Evolutionary conservation across 1,139 yeast species (phyloP).

Genomic region (Suhomyces terraborum): DNA sequence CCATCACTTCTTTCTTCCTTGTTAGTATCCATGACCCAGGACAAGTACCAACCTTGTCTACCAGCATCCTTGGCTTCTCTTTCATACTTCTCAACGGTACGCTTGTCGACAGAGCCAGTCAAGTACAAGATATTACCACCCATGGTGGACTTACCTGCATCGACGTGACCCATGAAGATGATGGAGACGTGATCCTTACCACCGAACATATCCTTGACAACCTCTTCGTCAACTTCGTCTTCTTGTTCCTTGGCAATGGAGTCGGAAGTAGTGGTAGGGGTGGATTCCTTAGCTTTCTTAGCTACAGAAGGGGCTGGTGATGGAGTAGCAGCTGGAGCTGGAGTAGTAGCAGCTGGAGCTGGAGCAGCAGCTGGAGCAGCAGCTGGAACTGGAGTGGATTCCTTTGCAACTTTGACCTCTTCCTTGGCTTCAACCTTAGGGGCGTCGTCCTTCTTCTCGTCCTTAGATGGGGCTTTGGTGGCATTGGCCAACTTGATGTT

Average conservation of each 20-base stretch:
- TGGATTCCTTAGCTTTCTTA: slow-evolving; percentile 21
- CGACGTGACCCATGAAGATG: slow-evolving; percentile 99
- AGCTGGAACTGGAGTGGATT: slow-evolving; percentile 19
- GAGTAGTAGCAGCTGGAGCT: slow-evolving; percentile 21
- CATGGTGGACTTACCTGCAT: slow-evolving; percentile 99
- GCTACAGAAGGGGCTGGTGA: slow-evolving; percentile 19
- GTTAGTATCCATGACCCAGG: slow-evolving; percentile 99
- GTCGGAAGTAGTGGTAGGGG: slow-evolving; percentile 41
- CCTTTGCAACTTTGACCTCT: slow-evolving; percentile 12
- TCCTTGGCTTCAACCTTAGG: background rate
- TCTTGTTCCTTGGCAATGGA: slow-evolving; percentile 73
- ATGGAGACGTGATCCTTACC: slow-evolving; percentile 96
- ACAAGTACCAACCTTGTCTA: slow-evolving; percentile 98
- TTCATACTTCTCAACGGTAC: slow-evolving; percentile 98
- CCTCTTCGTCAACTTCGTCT: slow-evolving; percentile 83
- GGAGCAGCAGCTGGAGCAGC: slow-evolving; percentile 19
- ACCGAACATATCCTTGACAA: slow-evolving; percentile 90
- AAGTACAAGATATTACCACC: slow-evolving; percentile 93
- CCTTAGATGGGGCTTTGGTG: slow-evolving; percentile 39
- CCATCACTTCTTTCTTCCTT: slow-evolving; percentile 98
- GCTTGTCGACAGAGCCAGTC: slow-evolving; percentile 97
- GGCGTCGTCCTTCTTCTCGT: slow-evolving; percentile 19
- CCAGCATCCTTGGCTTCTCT: slow-evolving; percentile 99
- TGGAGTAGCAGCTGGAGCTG: slow-evolving; percentile 20
- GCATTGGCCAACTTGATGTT: slow-evolving; percentile 70